A percentile compares a stretch with the other conserved stretches of the same genome.
phyloP scores from a whole-genome alignment of 2,329 filamentous ascomycete genomes.

The Colletotrichum sojae region DNA sequence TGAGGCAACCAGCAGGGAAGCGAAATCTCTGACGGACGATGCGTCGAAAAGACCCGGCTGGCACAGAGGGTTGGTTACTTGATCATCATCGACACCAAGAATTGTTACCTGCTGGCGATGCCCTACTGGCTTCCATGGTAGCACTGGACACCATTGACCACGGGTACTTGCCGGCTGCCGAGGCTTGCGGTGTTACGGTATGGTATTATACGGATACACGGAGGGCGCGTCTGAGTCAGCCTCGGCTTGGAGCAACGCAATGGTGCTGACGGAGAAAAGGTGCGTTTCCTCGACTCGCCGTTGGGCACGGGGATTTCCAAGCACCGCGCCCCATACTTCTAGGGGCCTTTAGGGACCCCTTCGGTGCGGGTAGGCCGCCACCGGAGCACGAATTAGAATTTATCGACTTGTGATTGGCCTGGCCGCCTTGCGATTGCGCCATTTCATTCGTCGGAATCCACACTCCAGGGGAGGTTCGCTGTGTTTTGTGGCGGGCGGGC shows the following conservation, averaged over 20 bases:
- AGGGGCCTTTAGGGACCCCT: background rate
- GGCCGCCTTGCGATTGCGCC: conserved; percentile 9
- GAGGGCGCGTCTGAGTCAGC: conserved; percentile 27
- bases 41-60: conserved; percentile 5
- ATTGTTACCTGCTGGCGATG: background rate
- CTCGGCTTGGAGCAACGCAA: background rate
- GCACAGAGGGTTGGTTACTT: conserved; percentile 1
- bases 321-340: background rate
- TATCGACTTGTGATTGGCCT: conserved; percentile 28
- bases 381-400: conserved; percentile 33
- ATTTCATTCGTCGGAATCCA: conserved; percentile 21
- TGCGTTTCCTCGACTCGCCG: conserved; percentile 10
- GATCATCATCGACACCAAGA: background rate
- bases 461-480: background rate
- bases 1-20: conserved; percentile 29
- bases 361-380: conserved; percentile 31
- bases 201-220: no score
- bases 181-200: conserved; percentile 4
- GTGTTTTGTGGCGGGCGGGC: conserved; percentile 7
- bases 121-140: background rate
- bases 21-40: conserved; percentile 16
- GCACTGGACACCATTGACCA: background rate
- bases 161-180: conserved; percentile 12
- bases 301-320: conserved; percentile 23
- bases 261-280: conserved; percentile 16